A percentile compares a stretch with the other conserved stretches of the same genome.
phyloP scores from a whole-genome alignment of 148 eudicot genomes.

The Nepenthes mirabilis region DNA sequence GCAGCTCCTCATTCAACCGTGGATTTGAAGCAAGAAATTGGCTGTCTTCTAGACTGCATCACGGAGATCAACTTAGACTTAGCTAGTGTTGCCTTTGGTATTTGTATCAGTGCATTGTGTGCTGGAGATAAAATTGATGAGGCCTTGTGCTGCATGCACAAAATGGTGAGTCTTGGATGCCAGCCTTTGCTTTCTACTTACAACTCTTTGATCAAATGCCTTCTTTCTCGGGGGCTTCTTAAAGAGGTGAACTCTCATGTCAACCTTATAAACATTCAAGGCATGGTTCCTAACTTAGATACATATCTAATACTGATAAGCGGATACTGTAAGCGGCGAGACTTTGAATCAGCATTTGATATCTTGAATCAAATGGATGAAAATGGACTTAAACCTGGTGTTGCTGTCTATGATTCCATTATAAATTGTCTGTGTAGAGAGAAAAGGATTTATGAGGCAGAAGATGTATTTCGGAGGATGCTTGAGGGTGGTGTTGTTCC shows the following conservation, averaged over 20 bases:
- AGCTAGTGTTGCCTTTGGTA: background rate
- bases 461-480: background rate
- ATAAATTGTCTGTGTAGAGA: background rate
- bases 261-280: background rate
- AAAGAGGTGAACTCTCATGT: background rate
- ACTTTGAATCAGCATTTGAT: background rate
- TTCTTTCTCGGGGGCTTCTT: background rate
- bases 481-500: background rate
- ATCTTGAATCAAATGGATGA: background rate
- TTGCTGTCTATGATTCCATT: background rate
- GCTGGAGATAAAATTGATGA: background rate
- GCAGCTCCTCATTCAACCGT: background rate
- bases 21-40: background rate
- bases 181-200: background rate
- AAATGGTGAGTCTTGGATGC: background rate
- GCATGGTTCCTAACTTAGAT: background rate
- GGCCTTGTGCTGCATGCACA: background rate
- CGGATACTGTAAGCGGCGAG: background rate
- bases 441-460: background rate
- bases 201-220: background rate
- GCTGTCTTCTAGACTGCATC: background rate
- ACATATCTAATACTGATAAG: background rate
- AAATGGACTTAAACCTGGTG: background rate
- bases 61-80: background rate
- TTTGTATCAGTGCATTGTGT: conserved; percentile 1